Base-by-base conservation (phyloP, 768 basidiomycete genomes). In the Leccinellum luteum region DNA sequence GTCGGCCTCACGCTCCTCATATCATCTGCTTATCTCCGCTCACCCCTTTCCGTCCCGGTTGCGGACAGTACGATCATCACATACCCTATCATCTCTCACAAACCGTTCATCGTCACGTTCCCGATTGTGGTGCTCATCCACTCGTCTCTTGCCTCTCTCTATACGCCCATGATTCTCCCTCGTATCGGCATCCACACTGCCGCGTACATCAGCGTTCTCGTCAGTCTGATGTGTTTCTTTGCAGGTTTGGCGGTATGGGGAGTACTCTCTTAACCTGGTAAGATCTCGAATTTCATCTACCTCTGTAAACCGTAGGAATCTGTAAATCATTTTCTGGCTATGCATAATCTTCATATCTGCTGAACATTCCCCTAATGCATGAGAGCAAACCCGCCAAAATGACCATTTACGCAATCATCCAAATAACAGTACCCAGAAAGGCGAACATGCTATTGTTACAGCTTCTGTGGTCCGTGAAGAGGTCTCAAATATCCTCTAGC, bases 101-200 rank as follows among this genome's bases (percentile, higher is more conserved):
- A 66, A 19, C 62, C 73, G 0, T 64, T 82, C 51, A 41, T 71
- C 28, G 64, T 80, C 31, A 78, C 80, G 1, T 71, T 81, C 45
- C 75, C 79, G 9, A 43, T 78, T 1, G 70, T 83, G 28, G 60
- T 82, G 28, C 30, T 76, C 6, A 66, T 86, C 14, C 86, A 89
- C 52, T 74, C 79, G 9, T 63, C 78, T 30, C 79, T 92, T 21
- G 74, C 82, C 3, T 72, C 87, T 17, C 76, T 92, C 53, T 87
- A 92, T 61, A 84, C 87, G 0, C 83, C 88, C 1, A 71, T 78
- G 52, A 73, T 90, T 28, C 77, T 93, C 13, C 87, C 89, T 0
- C 79, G 81, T 41, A 80, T 92, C 27, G 91, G 91, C 7, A 80
- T 92, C 28, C 91, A 90, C 51, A 84, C 83, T 0, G 86, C 85